These are phyloP conservation scores for Endogone sp. DNA, from an alignment of 192 early-diverging fungal species.

Conservation along the genomic window DNA sequence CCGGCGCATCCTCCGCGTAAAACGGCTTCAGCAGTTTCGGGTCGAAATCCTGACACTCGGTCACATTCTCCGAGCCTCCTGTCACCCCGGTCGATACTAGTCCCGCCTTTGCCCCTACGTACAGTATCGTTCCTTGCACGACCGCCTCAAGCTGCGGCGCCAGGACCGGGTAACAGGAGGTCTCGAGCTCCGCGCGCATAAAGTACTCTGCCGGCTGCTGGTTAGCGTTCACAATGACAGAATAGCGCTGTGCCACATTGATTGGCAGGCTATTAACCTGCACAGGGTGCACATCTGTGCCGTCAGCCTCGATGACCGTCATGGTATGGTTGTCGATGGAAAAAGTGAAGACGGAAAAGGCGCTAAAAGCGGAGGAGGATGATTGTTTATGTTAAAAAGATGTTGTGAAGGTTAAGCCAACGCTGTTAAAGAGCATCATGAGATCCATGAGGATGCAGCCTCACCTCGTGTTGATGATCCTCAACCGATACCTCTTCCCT, in stretches of 20 bases:
- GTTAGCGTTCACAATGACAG: conserved; percentile 36
- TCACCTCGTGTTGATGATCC: conserved; percentile 64
- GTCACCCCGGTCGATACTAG: not conserved
- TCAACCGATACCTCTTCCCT: conserved; percentile 71
- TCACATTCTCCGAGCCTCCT: conserved; percentile 1
- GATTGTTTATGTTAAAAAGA: too few relatives aligned
- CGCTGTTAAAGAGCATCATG: not conserved
- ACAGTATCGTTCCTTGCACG: not conserved
- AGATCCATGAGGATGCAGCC: not conserved
- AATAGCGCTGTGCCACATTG: conserved; percentile 39
- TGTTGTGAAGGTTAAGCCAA: too few relatives aligned
- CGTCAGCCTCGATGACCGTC: conserved; percentile 61
- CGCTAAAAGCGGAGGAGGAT: conserved; percentile 1
- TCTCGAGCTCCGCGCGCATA: conserved; percentile 32
- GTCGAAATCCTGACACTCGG: conserved; percentile 16
- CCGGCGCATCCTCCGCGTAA: conserved; percentile 1
- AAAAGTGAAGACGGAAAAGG: conserved; percentile 62
- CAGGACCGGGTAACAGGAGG: conserved; percentile 8
- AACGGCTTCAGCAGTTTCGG: conserved; percentile 6
- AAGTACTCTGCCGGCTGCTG: conserved; percentile 34
- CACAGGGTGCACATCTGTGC: conserved; percentile 20
- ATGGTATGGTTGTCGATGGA: conserved; percentile 75
- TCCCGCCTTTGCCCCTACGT: conserved; percentile 3
- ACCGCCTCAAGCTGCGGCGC: conserved; percentile 16
- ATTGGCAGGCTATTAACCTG: conserved; percentile 27